Evolutionary conservation across 495 filamentous ascomycete species (phyloP).

Genomic region (Penicillium coffeae): DNA sequence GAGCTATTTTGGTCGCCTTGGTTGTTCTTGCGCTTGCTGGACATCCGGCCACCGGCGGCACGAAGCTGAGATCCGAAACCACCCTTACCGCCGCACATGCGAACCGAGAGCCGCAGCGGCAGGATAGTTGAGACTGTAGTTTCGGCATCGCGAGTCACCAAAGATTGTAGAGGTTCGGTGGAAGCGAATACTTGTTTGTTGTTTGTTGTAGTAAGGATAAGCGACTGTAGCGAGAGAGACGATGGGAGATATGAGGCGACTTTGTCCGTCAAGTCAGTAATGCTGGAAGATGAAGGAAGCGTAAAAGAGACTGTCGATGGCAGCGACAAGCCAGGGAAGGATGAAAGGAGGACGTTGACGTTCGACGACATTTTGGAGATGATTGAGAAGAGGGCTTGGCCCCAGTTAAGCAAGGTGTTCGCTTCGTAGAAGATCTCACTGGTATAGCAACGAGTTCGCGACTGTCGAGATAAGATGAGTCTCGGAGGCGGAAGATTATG

Average conservation of each 20-base stretch:
- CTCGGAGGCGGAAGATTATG: background rate
- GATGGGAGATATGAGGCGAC: conserved; percentile 63
- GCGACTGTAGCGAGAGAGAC: conserved; percentile 39
- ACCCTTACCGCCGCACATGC: conserved; percentile 87
- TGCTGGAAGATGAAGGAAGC: conserved; percentile 59
- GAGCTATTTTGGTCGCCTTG: conserved; percentile 82
- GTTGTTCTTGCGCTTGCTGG: conserved; percentile 81
- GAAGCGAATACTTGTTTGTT: conserved; percentile 61
- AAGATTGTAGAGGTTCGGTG: conserved; percentile 27
- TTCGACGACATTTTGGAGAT: conserved; percentile 37
- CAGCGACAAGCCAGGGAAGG: conserved; percentile 76
- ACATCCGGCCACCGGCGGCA: conserved; percentile 97
- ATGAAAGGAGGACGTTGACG: conserved; percentile 78
- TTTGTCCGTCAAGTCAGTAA: conserved; percentile 60
- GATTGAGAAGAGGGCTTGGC: background rate
- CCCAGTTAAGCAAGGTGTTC: background rate
- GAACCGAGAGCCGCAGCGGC: conserved; percentile 69
- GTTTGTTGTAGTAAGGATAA: conserved; percentile 77
- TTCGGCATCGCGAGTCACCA: conserved; percentile 23
- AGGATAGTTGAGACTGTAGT: conserved; percentile 65
- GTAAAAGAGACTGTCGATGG: conserved; percentile 72
- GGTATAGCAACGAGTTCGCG: background rate
- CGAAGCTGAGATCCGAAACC: conserved; percentile 96
- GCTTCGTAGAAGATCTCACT: no score
- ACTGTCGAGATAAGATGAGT: background rate